Conservation (phyloP, 441 rosid species). For the Pelargonium fulgidum region DNA sequence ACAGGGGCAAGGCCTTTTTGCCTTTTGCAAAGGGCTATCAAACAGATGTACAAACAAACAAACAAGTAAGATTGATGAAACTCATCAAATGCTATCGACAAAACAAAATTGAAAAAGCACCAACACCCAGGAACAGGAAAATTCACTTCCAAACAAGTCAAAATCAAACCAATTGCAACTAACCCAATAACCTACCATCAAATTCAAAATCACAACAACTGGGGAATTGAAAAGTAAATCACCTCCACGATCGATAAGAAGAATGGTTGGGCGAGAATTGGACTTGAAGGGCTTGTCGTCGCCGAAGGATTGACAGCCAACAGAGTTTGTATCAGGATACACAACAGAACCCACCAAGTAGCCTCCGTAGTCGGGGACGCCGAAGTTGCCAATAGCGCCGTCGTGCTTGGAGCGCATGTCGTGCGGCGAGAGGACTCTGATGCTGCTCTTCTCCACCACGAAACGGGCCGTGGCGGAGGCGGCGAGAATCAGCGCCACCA, state of each 20-base stretch:
- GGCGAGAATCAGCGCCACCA: slow-evolving; percentile 16
- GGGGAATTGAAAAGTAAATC: neutral
- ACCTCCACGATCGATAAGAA: slow-evolving; percentile 96
- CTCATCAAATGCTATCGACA: neutral
- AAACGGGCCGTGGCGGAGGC: slow-evolving; percentile 39
- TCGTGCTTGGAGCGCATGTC: slow-evolving; percentile 75
- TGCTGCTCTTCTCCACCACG: slow-evolving; percentile 95
- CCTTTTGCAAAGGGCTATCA: no score
- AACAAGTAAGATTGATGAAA: neutral
- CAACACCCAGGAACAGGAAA: neutral
- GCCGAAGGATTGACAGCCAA: slow-evolving; percentile 65
- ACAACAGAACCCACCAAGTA: slow-evolving; percentile 88
- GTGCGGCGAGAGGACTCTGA: slow-evolving; percentile 81
- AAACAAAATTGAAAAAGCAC: neutral
- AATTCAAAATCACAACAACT: neutral
- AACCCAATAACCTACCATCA: neutral
- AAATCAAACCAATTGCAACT: neutral
- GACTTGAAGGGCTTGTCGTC: slow-evolving; percentile 62
- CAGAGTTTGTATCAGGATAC: slow-evolving; percentile 65
- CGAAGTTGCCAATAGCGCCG: slow-evolving; percentile 94
- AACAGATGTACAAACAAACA: neutral
- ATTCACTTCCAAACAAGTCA: neutral
- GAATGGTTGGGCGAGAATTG: slow-evolving; percentile 73
- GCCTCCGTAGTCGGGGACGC: slow-evolving; percentile 97
- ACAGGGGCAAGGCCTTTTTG: no score